Evolutionary conservation across 306 rosid species (phyloP).

Genomic region (Leucaena leucocephala): DNA sequence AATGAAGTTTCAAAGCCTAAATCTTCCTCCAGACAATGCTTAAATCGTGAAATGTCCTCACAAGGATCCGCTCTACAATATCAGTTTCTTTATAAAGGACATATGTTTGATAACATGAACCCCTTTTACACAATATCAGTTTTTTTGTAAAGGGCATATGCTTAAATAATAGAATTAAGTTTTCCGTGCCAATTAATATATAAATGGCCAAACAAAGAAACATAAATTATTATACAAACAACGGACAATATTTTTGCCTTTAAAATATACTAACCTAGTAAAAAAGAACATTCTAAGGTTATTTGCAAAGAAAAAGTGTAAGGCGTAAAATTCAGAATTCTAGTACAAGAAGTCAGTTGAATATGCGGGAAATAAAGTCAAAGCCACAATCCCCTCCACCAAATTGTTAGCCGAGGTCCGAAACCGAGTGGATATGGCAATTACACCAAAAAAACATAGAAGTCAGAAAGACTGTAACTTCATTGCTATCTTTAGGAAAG

Average conservation of each 20-base stretch:
- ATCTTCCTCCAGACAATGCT: background rate
- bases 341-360: background rate
- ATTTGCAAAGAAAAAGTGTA: background rate
- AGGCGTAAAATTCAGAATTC: background rate
- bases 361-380: background rate
- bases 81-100: background rate
- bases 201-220: background rate
- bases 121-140: background rate
- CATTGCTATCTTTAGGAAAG: background rate
- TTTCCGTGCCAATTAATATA: background rate
- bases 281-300: background rate
- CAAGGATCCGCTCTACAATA: background rate
- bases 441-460: background rate
- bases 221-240: background rate
- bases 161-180: background rate
- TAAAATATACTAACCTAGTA: background rate
- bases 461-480: background rate
- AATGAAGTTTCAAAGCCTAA: background rate
- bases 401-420: background rate
- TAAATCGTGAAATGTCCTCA: background rate
- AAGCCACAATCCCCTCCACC: background rate
- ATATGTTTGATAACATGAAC: background rate
- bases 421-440: background rate
- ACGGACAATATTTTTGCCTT: background rate
- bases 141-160: background rate